A percentile compares a stretch with the other conserved stretches of the same genome.
These are phyloP conservation scores for Kitagawia praeruptora DNA, from an alignment of 129 eudicot genomes.

Conservation along the genomic window DNA sequence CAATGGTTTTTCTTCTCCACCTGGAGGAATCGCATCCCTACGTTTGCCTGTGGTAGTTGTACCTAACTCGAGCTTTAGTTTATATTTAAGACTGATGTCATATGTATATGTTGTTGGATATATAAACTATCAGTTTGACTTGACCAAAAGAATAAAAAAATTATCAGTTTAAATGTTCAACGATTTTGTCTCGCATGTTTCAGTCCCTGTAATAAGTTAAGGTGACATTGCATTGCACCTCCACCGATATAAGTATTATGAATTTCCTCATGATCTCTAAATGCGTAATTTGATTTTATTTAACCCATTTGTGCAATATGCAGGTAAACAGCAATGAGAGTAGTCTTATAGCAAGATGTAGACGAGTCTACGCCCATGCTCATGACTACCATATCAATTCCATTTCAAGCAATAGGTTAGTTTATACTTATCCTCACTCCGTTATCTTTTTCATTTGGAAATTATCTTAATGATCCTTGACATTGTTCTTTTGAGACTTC, in stretches of 20 bases:
- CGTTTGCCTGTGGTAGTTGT: conserved; percentile 92
- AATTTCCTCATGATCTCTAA: not conserved
- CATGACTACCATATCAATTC: conserved; percentile 98
- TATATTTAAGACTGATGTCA: not conserved
- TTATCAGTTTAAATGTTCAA: not conserved
- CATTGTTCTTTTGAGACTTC: not conserved
- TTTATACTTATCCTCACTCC: not conserved
- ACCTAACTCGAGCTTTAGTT: conserved; percentile 32
- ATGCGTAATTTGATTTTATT: not conserved
- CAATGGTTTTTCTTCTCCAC: conserved; percentile 59
- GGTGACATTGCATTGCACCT: not conserved
- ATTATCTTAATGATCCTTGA: not conserved
- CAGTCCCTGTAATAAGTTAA: not conserved
- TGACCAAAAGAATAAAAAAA: not conserved
- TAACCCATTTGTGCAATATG: conserved; percentile 16
- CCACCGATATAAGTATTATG: not conserved
- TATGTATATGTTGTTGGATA: not conserved
- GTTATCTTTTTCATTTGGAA: not conserved
- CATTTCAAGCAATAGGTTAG: conserved; percentile 88
- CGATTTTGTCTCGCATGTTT: not conserved
- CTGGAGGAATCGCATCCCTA: conserved; percentile 68
- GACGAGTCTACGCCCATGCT: conserved; percentile 96
- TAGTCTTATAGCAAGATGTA: conserved; percentile 80
- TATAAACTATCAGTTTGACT: not conserved
- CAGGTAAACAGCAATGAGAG: conserved; percentile 88